Evolutionary conservation across 2,329 filamentous ascomycete species (phyloP), one percentile per base, ranked within the genome.

Genomic region (Ophiostoma angusticollis): DNA sequence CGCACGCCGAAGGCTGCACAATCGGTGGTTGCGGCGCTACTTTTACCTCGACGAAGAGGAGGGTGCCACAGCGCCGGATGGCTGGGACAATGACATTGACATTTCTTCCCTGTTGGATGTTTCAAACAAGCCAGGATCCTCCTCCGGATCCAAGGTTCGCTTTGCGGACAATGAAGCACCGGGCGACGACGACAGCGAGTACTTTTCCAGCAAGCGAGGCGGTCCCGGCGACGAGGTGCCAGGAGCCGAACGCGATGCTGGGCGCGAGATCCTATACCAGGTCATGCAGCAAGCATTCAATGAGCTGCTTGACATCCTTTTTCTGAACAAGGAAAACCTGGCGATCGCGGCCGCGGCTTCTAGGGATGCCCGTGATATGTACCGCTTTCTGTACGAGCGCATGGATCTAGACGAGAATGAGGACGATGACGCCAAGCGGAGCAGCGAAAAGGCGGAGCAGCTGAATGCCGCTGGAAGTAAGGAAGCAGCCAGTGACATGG

Each of bases 251-350:
- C 72, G 72, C 43, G 86, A 94, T 55, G 78, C 84, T 6, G 85
- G 84, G 27, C 84, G 81, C 49, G 85, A 96, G 54, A 81, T 95
- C 4, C 64, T 96, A 1, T 95, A 93, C 52, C 84, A 94, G 55
- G 78, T 93, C 23, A 86, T 84, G 0, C 86, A 95, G 57, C 82
- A 94, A 57, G 82, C 85, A 0, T 84, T 94, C 61, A 95, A 96
- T 52, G 86, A 96, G 58, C 65, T 96, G 2, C 72, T 98, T 0
- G 84, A 96, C 52, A 71, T 78, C 1, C 67, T 98, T 0, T 98
- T 98, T 63, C 80, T 80, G 49, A 67, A 71, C 5, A 80, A 80
- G 47, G 89, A 96, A 57, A 78, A 87, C 46, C 57, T 84, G 14
- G 78, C 85, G 2, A 61, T 91, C 43, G 69, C 75, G 39, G 78